phyloP scores from a whole-genome alignment of 306 rosid genomes.

The Begonia loranthoides region DNA sequence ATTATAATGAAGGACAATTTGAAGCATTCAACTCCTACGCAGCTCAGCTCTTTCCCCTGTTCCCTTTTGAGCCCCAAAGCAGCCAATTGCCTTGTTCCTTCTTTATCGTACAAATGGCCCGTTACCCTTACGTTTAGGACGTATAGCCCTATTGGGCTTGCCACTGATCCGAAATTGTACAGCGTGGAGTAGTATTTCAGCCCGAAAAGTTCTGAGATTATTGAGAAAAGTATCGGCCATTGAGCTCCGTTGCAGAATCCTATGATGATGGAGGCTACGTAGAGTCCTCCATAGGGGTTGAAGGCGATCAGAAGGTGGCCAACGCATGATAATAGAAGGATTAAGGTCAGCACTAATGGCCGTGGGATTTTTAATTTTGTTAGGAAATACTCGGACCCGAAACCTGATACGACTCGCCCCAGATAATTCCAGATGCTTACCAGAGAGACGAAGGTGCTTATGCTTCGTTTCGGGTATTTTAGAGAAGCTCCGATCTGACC shows the following conservation, averaged over 20 bases:
- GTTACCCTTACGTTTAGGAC: constrained; percentile 6
- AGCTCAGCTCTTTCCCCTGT: constrained; percentile 1
- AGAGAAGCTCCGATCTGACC: constrained; percentile 32
- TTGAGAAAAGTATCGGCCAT: constrained; percentile 12
- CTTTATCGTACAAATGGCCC: constrained; percentile 6
- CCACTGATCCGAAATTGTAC: constrained; percentile 13
- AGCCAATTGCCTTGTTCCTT: constrained; percentile 3
- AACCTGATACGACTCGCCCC: constrained; percentile 37
- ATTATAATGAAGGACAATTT: constrained; percentile 8
- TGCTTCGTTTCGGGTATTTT: constrained; percentile 19
- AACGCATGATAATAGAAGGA: constrained; percentile 28
- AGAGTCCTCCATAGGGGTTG: constrained; percentile 27
- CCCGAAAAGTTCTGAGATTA: constrained; percentile 11
- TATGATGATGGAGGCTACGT: constrained; percentile 16
- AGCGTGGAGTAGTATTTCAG: constrained; percentile 15
- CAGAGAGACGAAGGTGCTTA: constrained; percentile 33
- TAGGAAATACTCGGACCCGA: constrained; percentile 27
- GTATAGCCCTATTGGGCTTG: constrained; percentile 13
- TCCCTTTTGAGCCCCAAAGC: constrained; percentile 2
- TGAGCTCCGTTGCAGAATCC: constrained; percentile 15
- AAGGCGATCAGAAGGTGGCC: constrained; percentile 46
- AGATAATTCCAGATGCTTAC: constrained; percentile 53
- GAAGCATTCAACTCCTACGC: constrained; percentile 6
- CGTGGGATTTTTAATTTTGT: constrained; percentile 31
- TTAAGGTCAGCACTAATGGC: constrained; percentile 31